Percentiles rank a stretch among this genome's conserved stretches.
phyloP scores from a whole-genome alignment of 2,329 filamentous ascomycete species.

The Gliomastix tumulicola region DNA sequence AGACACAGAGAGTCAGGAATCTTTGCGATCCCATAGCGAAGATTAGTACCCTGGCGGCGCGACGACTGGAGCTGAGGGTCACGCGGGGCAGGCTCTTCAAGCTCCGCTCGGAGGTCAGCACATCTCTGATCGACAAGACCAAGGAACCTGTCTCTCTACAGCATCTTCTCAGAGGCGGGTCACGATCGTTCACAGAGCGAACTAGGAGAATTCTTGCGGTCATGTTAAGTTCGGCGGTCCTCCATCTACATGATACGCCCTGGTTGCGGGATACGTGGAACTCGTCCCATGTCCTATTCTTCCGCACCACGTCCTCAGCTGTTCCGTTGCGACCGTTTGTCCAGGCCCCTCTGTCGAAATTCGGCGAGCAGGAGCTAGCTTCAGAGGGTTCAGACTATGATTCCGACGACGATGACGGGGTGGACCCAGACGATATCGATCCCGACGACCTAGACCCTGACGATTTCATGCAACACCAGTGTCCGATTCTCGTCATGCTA shows the following conservation, averaged over 20 bases:
- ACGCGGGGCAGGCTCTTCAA: constrained; percentile 1
- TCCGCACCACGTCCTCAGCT: constrained; percentile 3
- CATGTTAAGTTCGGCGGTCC: constrained; percentile 3
- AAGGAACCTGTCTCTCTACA: constrained; percentile 1
- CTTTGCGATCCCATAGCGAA: constrained; percentile 1
- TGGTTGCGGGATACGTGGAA: constrained; percentile 6
- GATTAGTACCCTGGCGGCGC: background rate
- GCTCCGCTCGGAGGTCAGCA: background rate
- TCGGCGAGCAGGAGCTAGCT: background rate
- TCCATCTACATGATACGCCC: constrained; percentile 6
- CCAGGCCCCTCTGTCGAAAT: constrained; percentile 1
- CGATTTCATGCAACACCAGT: background rate
- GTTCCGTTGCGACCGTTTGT: constrained; percentile 8
- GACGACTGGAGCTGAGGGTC: background rate
- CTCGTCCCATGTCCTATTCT: constrained; percentile 6
- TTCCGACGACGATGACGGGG: background rate
- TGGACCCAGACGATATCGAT: background rate
- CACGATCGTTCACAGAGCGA: constrained; percentile 1
- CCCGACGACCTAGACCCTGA: background rate
- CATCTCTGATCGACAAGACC: constrained; percentile 1
- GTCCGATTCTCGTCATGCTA: background rate
- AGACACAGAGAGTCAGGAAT: constrained; percentile 1
- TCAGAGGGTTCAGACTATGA: background rate
- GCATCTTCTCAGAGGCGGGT: background rate
- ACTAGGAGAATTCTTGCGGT: constrained; percentile 1